phyloP scores from a whole-genome alignment of 495 filamentous ascomycete species.

The Xylaria flabelliformis region DNA sequence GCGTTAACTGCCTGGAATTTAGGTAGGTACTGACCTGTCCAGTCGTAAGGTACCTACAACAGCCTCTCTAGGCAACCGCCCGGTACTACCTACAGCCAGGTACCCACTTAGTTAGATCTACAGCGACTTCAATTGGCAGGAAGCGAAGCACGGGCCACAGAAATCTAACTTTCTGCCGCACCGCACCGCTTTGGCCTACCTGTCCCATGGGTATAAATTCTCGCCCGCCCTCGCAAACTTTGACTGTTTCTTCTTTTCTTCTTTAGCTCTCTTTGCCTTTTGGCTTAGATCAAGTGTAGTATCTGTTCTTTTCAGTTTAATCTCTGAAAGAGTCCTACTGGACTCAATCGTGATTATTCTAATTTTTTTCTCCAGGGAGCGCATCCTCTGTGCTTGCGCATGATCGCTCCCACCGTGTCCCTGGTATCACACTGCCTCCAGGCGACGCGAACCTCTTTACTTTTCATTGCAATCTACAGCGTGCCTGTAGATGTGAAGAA shows the following conservation, averaged over 20 bases:
- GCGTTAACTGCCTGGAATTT: too few species aligned
- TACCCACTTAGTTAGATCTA: background rate
- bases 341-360: conserved; percentile 82
- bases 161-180: conserved; percentile 8
- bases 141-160: background rate
- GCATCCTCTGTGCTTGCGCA: conserved; percentile 84
- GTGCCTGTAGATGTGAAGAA: conserved; percentile 68
- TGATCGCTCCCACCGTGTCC: conserved; percentile 76
- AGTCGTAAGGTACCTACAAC: too few species aligned
- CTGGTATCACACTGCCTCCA: conserved; percentile 87
- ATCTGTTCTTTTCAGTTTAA: conserved; percentile 99
- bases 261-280: conserved; percentile 66
- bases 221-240: conserved; percentile 27
- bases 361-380: conserved; percentile 69
- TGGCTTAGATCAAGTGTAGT: conserved; percentile 99
- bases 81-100: background rate
- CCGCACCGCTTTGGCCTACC: conserved; percentile 9
- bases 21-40: too few species aligned
- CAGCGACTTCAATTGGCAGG: background rate
- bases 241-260: conserved; percentile 42
- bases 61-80: background rate
- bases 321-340: conserved; percentile 71
- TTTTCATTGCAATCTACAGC: conserved; percentile 63
- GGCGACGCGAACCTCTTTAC: conserved; percentile 72
- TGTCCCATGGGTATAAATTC: conserved; percentile 13